These are phyloP conservation scores for Lablab purpureus DNA, from an alignment of 306 rosid genomes.

Conservation along the genomic window DNA sequence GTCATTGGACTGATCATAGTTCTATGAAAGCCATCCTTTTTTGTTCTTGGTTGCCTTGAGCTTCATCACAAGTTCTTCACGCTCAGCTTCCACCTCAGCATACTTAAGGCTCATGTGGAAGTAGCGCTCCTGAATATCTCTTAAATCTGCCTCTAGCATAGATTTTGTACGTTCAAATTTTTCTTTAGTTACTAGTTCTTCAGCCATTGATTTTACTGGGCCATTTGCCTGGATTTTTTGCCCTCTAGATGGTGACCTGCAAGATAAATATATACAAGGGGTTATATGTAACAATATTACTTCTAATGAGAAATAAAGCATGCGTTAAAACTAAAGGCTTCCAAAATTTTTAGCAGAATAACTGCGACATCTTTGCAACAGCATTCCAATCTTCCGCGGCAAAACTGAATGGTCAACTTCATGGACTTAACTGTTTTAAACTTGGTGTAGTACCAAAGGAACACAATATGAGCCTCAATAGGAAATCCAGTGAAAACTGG, in stretches of 20 bases:
- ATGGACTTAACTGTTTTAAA: not conserved
- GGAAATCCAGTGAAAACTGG: not conserved
- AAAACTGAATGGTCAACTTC: not conserved
- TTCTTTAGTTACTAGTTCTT: constrained; percentile 66
- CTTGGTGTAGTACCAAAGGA: constrained; percentile 10
- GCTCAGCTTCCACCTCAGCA: constrained; percentile 91
- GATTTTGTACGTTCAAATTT: constrained; percentile 65
- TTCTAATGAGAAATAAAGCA: constrained; percentile 24
- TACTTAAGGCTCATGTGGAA: constrained; percentile 89
- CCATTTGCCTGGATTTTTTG: constrained; percentile 51
- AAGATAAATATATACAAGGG: constrained; percentile 14
- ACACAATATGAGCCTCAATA: not conserved
- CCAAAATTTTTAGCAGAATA: not conserved
- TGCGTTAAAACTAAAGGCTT: constrained; percentile 2
- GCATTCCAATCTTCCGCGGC: not conserved
- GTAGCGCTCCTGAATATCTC: constrained; percentile 87
- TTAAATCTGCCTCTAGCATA: constrained; percentile 81
- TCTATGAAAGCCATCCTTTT: constrained; percentile 75
- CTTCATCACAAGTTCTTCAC: constrained; percentile 95
- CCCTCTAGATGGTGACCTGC: constrained; percentile 62
- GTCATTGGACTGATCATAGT: constrained; percentile 12
- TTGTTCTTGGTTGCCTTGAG: constrained; percentile 60
- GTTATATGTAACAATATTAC: constrained; percentile 6
- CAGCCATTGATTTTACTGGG: constrained; percentile 55
- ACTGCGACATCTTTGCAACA: constrained; percentile 21